Evolutionary conservation across 352 stramenopile species (phyloP).

Genomic region (Phytophthora agathidicida): DNA sequence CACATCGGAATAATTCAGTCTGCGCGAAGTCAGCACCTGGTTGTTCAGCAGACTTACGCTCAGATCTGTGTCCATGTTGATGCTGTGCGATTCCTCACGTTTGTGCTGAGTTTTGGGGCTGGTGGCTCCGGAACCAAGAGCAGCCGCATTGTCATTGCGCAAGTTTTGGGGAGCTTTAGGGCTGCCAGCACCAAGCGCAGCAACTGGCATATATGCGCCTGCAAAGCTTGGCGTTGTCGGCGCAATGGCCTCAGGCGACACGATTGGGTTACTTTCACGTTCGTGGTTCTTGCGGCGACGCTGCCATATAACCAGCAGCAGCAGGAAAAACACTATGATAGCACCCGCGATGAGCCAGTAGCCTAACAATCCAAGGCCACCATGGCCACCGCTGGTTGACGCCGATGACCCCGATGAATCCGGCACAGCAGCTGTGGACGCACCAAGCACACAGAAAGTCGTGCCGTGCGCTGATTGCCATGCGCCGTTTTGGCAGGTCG

Average conservation of each 20-base stretch:
- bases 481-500: slow-evolving; percentile 32
- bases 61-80: slow-evolving; percentile 33
- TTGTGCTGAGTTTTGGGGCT: too few relatives aligned
- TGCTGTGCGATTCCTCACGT: too few relatives aligned
- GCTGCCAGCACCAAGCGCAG: not conserved
- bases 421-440: slow-evolving; percentile 23
- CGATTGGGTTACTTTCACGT: slow-evolving; percentile 25
- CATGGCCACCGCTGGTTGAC: slow-evolving; percentile 13
- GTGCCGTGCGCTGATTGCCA: slow-evolving; percentile 40
- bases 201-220: too few relatives aligned
- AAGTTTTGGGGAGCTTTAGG: too few relatives aligned
- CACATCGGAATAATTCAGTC: slow-evolving; percentile 44
- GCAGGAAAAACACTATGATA: slow-evolving; percentile 39
- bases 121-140: too few relatives aligned
- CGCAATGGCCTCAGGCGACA: slow-evolving; percentile 27
- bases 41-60: slow-evolving; percentile 36
- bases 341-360: slow-evolving; percentile 45
- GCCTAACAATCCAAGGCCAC: slow-evolving; percentile 17
- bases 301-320: slow-evolving; percentile 41
- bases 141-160: slow-evolving; percentile 5
- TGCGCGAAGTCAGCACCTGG: slow-evolving; percentile 35
- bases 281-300: slow-evolving; percentile 28
- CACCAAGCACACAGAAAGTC: slow-evolving; percentile 47
- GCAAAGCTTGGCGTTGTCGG: slow-evolving; percentile 35
- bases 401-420: slow-evolving; percentile 25